Evolutionary conservation across 2,329 filamentous ascomycete genomes (phyloP).

Genomic region (Ophiostoma quercus): DNA sequence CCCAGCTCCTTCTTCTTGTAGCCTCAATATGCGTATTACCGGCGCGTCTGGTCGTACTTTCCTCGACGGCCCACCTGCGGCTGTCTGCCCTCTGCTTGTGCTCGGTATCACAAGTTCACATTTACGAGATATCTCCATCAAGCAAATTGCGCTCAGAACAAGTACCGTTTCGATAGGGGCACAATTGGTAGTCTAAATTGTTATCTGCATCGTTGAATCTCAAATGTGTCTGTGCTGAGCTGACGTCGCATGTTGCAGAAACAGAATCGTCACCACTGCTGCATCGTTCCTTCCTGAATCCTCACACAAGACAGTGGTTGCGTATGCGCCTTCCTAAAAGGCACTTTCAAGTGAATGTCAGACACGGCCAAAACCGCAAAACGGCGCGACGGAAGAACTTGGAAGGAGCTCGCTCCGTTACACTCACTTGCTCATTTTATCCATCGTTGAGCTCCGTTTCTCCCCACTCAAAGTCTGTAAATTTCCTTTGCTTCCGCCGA

Average conservation of each 20-base stretch:
- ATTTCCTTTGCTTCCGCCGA: constrained; percentile 5
- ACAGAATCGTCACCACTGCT: not conserved
- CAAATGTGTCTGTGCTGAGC: not conserved
- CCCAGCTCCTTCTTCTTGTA: not conserved
- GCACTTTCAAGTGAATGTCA: not conserved
- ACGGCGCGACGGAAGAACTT: not conserved
- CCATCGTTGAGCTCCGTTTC: not conserved
- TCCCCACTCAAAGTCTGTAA: not conserved
- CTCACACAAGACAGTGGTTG: not conserved
- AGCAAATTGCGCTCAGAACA: not conserved
- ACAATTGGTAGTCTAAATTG: not conserved
- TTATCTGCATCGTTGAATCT: not conserved
- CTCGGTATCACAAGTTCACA: not conserved
- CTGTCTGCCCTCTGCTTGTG: not conserved
- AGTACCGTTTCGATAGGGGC: constrained; percentile 1
- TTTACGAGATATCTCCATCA: constrained; percentile 8
- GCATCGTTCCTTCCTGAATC: not conserved
- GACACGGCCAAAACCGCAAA: not conserved
- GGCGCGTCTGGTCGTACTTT: not conserved
- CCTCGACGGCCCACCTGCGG: constrained; percentile 6
- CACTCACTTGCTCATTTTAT: not conserved
- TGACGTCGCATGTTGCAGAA: not conserved
- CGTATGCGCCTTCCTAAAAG: constrained; percentile 1
- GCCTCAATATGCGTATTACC: not conserved
- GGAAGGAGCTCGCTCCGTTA: not conserved